Evolutionary conservation across 176 grass and related monocot genomes (phyloP), one percentile per base, ranked within the genome.

Genomic region (Cocos nucifera): DNA sequence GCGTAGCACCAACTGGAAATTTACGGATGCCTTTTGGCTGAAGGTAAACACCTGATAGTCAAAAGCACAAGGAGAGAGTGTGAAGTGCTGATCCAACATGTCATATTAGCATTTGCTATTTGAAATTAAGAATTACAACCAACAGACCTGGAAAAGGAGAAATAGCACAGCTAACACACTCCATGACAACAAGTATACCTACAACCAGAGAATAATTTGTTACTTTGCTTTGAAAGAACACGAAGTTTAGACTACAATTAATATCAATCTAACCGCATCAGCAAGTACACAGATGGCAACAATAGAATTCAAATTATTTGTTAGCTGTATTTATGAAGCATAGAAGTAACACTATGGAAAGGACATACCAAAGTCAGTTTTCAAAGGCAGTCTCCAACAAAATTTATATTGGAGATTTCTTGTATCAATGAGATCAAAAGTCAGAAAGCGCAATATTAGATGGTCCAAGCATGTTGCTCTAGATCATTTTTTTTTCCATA

Each of bases 161-260:
- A 95, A 79, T 57, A 90, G 69, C 21, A 59, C 86, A 58, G 82
- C 86, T 64, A 95, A 73, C 28, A 90, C 90, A 50, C 76, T 82
- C 90, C 86, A 95, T 27, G 90, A 95, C 58, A 80, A 71, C 73
- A 83, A 85, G 79, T 89, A 95, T 55, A 95, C 64, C 90, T 95
- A 77, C 54, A 77, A 54, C 35, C 8, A 66, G 12, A 32, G 21
- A 86, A 67, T 19, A 53, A 44, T 64, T 49, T 27, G 14, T 54
- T 61, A 19, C 23, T 39, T 22, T 18, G 5, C 53, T 63, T 9
- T 32, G 32, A 5, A 22, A 19, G 39, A 73, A 39, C 6, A 10
- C 4, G 21, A 32, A 44, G 5, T 15, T 17, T 54, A 21, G n/a
- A 59, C 1, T 44, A 12, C 35, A 44, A 12, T 44, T 44, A 14